Evolutionary conservation across 192 early-diverging fungal genomes (phyloP), one percentile per base, ranked within the genome.

Genomic region (Dissophora globulifera): DNA sequence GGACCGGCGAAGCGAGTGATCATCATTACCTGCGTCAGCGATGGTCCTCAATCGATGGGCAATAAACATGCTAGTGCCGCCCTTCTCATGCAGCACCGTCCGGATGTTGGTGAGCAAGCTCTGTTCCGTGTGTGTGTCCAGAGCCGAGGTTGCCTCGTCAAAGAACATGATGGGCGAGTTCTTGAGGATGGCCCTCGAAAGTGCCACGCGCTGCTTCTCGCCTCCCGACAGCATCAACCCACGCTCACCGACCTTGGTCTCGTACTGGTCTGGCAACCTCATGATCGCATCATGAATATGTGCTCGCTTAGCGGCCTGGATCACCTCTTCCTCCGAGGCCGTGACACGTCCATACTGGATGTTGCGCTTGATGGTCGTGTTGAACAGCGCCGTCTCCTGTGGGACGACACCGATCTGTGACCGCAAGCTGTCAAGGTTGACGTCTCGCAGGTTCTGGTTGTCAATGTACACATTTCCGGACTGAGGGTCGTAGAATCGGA

Each of bases 361-460:
- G 62, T 99, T 99, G 76, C 97, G 89, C 67, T 84, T 89, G 38
- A 99, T 91, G 0, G 90, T 91, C 25, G 94, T 88, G 65, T 98
- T 98, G 87, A 99, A 99, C 46, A 99, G 79, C 8, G 92, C 89
- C 16, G 93, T 95, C 71, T 98, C 96, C 75, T 96, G 95, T 12
- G 95, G 93, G 1, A 98, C 93, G 7, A 98, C 94, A 26, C 93
- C 94, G 46, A 98, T 93, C 16, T 78, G 65, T 5, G 81, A 64
- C 26, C 98, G 85, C 74, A 98, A 81, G 38, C 91, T 93, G 33
- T 91, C 87, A 31, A 98, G 60, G n/a, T 81, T 87, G n/a, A 98
- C 76, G 33, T 90, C 59, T n/a, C 83, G 81, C 32, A 99, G 78
- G 42, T 93, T 86, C 64, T 97, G 93, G 6, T 90, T 92, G 58